These are phyloP conservation scores for Vanrija sp. DNA, from an alignment of 1,284 basidiomycete genomes.

Conservation along the genomic window DNA sequence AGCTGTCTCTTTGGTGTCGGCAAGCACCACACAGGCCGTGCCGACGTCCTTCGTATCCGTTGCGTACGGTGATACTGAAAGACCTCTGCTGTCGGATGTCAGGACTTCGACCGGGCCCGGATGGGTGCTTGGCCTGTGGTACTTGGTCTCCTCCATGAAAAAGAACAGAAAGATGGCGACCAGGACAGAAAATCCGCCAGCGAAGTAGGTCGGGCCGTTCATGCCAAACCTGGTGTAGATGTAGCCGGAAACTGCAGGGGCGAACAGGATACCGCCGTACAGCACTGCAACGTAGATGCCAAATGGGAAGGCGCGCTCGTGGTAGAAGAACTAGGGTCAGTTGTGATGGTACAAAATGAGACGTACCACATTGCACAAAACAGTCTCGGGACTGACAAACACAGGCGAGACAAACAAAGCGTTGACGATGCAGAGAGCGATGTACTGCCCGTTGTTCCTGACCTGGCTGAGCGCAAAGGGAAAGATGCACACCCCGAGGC, in stretches of 20 bases:
- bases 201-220: slow-evolving; percentile 18
- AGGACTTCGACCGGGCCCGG: neutral
- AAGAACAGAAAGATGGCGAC: slow-evolving; percentile 25
- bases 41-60: neutral
- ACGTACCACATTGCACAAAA: slow-evolving; percentile 26
- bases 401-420: slow-evolving; percentile 22
- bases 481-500: slow-evolving; percentile 5
- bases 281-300: slow-evolving; percentile 22
- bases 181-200: slow-evolving; percentile 13
- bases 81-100: neutral
- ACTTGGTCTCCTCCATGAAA: slow-evolving; percentile 30
- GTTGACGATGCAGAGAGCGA: slow-evolving; percentile 14
- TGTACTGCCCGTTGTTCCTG: slow-evolving; percentile 11
- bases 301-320: slow-evolving; percentile 25
- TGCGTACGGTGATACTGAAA: neutral
- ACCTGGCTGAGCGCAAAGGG: neutral
- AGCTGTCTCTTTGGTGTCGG: neutral
- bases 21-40: neutral
- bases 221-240: slow-evolving; percentile 26
- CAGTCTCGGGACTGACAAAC: slow-evolving; percentile 23
- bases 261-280: slow-evolving; percentile 21
- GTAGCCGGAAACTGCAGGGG: slow-evolving; percentile 25
- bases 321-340: slow-evolving; percentile 24
- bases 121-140: slow-evolving; percentile 1
- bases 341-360: neutral